Percentiles rank a stretch among this genome's conserved stretches.
phyloP scores from a whole-genome alignment of 495 filamentous ascomycete species.

The Podospora tetraspora region DNA sequence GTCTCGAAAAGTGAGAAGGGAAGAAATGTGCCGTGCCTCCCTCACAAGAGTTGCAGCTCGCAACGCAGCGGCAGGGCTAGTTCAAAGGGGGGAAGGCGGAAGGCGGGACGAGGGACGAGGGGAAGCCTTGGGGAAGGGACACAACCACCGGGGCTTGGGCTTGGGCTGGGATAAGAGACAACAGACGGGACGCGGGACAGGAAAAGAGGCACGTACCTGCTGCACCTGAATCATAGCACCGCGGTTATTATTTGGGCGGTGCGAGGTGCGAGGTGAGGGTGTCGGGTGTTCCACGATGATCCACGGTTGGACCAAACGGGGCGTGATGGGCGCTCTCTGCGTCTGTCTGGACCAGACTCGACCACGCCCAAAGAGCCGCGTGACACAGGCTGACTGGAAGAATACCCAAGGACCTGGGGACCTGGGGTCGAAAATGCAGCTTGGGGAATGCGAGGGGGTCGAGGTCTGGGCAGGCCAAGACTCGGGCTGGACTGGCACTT shows the following conservation, averaged over 20 bases:
- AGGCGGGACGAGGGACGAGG: too few species aligned
- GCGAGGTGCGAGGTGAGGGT: constrained; percentile 5
- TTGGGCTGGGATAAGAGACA: constrained; percentile 7
- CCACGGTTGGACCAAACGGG: neutral
- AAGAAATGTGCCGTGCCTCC: neutral
- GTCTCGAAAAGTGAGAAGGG: neutral
- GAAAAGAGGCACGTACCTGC: constrained; percentile 26
- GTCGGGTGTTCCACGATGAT: constrained; percentile 2
- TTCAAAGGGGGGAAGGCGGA: neutral
- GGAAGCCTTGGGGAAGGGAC: neutral
- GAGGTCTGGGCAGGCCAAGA: neutral
- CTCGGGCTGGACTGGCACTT: too few species aligned
- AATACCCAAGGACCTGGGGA: neutral
- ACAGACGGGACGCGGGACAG: constrained; percentile 13
- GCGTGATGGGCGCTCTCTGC: neutral
- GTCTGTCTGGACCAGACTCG: neutral
- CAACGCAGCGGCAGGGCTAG: neutral
- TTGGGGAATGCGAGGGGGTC: too few species aligned
- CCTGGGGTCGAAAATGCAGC: neutral
- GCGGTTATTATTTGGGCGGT: constrained; percentile 22
- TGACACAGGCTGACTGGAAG: neutral
- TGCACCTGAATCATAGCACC: constrained; percentile 30
- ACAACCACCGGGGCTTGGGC: neutral
- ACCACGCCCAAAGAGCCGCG: constrained; percentile 4
- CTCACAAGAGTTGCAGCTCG: neutral